These are phyloP conservation scores for Metschnikowia picachoensis DNA, from an alignment of 805 yeast genomes.

Conservation along the genomic window DNA sequence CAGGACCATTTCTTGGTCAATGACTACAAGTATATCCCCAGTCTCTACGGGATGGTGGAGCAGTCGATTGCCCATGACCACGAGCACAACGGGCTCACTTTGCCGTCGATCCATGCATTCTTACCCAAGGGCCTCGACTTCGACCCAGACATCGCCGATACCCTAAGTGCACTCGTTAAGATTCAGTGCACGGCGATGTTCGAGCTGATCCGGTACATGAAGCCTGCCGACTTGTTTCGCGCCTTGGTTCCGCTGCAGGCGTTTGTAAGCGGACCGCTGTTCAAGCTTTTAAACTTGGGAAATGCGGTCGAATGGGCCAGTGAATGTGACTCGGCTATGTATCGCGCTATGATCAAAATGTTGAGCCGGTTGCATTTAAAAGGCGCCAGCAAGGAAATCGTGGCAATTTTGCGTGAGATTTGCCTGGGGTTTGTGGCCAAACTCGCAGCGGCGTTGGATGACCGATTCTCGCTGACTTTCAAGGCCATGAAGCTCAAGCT, in stretches of 20 bases:
- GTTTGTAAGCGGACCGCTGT: slow-evolving; percentile 59
- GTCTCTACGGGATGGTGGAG: slow-evolving; percentile 24
- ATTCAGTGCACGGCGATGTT: slow-evolving; percentile 62
- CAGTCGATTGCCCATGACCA: slow-evolving; percentile 13
- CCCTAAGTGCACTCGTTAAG: slow-evolving; percentile 58
- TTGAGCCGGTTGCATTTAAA: slow-evolving; percentile 60
- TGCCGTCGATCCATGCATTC: slow-evolving; percentile 41
- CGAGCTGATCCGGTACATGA: slow-evolving; percentile 65
- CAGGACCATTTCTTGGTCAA: slow-evolving; percentile 16
- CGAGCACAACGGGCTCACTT: slow-evolving; percentile 17
- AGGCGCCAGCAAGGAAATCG: slow-evolving; percentile 51
- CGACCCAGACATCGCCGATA: slow-evolving; percentile 51
- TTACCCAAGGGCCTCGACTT: slow-evolving; percentile 44
- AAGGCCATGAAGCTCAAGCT: slow-evolving; percentile 48
- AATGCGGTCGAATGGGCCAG: slow-evolving; percentile 58
- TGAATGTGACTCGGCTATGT: slow-evolving; percentile 63
- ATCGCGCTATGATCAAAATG: slow-evolving; percentile 50
- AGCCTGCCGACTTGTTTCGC: slow-evolving; percentile 55
- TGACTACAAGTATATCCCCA: slow-evolving; percentile 30
- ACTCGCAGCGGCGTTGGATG: slow-evolving; percentile 34
- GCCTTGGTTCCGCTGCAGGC: slow-evolving; percentile 49
- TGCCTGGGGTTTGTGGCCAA: slow-evolving; percentile 46
- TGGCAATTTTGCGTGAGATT: slow-evolving; percentile 51
- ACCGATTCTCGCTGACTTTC: slow-evolving; percentile 48
- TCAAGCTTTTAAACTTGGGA: slow-evolving; percentile 50